These are phyloP conservation scores for Elsinoe batatas DNA, from an alignment of 2,329 filamentous ascomycete species.

Conservation along the genomic window DNA sequence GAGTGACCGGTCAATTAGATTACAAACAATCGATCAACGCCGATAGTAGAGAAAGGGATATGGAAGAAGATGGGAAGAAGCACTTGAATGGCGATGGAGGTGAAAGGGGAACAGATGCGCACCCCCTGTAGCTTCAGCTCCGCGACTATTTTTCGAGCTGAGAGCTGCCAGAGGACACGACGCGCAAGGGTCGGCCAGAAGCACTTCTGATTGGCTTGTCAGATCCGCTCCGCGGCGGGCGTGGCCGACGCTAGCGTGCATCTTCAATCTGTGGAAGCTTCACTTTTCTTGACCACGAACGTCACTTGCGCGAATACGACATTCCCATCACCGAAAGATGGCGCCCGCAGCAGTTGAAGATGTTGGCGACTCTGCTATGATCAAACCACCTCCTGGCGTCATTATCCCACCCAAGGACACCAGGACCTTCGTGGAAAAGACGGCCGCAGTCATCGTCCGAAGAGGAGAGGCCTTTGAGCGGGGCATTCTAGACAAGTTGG, in stretches of 20 bases:
- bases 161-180: background rate
- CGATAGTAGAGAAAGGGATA: background rate
- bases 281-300: background rate
- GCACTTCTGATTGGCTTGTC: background rate
- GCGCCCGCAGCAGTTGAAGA: constrained; percentile 23
- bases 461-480: constrained; percentile 63
- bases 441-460: constrained; percentile 77
- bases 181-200: constrained; percentile 4
- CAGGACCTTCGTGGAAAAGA: constrained; percentile 80
- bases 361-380: constrained; percentile 18
- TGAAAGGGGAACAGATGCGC: background rate
- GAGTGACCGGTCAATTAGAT: constrained; percentile 8
- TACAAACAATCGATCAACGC: constrained; percentile 1
- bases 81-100: background rate
- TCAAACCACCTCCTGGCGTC: constrained; percentile 71
- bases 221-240: background rate
- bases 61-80: constrained; percentile 3
- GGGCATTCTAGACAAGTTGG: constrained; percentile 75
- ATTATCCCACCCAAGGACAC: constrained; percentile 81
- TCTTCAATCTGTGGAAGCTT: background rate
- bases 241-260: background rate
- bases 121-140: constrained; percentile 1
- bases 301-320: background rate
- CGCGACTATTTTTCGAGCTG: constrained; percentile 11
- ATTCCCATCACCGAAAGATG: constrained; percentile 17